Base-by-base conservation (phyloP, 2,329 filamentous ascomycete genomes). In the Botrytis deweyae region DNA sequence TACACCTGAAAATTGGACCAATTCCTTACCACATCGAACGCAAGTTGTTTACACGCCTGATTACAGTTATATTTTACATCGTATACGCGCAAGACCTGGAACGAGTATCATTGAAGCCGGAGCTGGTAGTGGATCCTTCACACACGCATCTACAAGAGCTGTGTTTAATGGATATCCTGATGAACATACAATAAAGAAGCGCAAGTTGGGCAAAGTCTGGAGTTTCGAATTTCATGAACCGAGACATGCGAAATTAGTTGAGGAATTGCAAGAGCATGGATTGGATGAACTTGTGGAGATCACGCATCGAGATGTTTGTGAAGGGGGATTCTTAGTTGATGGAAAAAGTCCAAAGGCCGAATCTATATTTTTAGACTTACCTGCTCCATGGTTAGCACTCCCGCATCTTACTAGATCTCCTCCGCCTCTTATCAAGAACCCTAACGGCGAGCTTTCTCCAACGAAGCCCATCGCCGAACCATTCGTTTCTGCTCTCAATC, bases 41-140 rank as follows among this genome's bases (percentile, higher is more conserved):
- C 93, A 96, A 80, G 93, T 96, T 55, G 93, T 96, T 71, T 96
- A 96, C 81, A 95, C 92, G 0, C 92, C 93, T 25, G 93, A 96
- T 81, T 95, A 94, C 83, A 95, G 93, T 84, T 96, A 94, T 80
- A 89, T 96, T 67, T 85, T 96, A 18, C 92, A 95, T 79, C 87
- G 92, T 49, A 87, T 96, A 78, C 88, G 92, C 46, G 92, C 91
- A 8, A 85, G 92, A 33, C 93, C 93, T 0, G 93, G 93, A 8
- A 88, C 89, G 64, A 87, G 87, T 33, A 84, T 96, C 52, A 94
- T 96, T 72, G 93, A 96, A 82, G 93, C 93, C 5, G 93, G 93
- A 46, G 91, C 92, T 1, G 93, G 93, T 10, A 95, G 92, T 80
- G 93, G 93, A 12, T 94, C 92, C 79, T 96, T 96, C 79, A 95